A percentile compares a stretch with the other conserved stretches of the same genome.
These are phyloP conservation scores for Pisolithus sp. DNA, from an alignment of 768 basidiomycete species.

Conservation along the genomic window DNA sequence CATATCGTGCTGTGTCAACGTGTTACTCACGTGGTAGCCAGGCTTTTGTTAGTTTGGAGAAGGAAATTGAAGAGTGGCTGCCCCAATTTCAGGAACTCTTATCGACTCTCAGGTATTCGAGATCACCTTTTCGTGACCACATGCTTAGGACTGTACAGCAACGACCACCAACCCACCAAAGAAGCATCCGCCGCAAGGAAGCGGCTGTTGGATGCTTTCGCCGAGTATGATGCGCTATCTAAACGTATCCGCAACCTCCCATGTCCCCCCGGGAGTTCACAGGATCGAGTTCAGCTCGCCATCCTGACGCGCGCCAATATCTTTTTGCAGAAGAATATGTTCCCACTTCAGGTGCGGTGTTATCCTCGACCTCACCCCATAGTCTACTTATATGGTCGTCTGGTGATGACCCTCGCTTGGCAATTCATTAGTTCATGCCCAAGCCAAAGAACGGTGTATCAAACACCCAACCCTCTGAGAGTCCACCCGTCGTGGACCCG, in stretches of 20 bases:
- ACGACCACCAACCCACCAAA: conserved; percentile 50
- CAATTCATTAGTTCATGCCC: conserved; percentile 35
- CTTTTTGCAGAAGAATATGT: conserved; percentile 89
- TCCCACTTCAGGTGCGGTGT: conserved; percentile 34
- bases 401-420: background rate
- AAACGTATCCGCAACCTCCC: conserved; percentile 79
- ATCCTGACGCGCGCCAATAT: conserved; percentile 68
- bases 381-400: background rate
- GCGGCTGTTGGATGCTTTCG: conserved; percentile 76
- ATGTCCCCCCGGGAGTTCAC: conserved; percentile 59
- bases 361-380: background rate
- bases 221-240: conserved; percentile 82
- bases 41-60: conserved; percentile 70
- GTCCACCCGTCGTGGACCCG: conserved; percentile 41
- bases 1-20: background rate
- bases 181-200: conserved; percentile 72
- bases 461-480: conserved; percentile 9
- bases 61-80: conserved; percentile 82
- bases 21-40: conserved; percentile 20
- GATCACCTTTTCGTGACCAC: conserved; percentile 9
- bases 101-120: conserved; percentile 52
- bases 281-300: conserved; percentile 79
- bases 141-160: conserved; percentile 20
- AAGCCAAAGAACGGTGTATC: conserved; percentile 35
- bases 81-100: conserved; percentile 88